phyloP scores from a whole-genome alignment of 768 basidiomycete genomes.

The Termitomyces sp. region DNA sequence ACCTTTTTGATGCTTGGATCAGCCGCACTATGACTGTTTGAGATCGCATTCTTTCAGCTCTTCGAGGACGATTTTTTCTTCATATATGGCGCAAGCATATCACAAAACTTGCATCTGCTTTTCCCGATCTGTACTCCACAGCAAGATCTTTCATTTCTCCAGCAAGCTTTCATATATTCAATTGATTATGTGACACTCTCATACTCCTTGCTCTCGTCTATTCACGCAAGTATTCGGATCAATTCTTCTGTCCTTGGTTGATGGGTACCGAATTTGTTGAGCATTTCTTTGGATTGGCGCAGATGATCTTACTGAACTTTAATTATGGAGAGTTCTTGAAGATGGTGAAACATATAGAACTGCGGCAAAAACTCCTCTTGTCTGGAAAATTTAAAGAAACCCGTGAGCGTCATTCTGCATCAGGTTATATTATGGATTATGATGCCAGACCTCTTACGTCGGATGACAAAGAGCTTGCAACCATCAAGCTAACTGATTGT shows the following conservation, averaged over 20 bases:
- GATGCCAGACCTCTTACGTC: background rate
- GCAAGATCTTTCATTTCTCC: background rate
- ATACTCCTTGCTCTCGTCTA: too few species aligned
- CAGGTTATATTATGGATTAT: background rate
- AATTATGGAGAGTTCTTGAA: too few species aligned
- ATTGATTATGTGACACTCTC: too few species aligned
- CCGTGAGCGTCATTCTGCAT: background rate
- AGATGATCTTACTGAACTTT: too few species aligned
- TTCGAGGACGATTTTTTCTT: background rate
- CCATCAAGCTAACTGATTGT: background rate
- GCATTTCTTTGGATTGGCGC: too few species aligned
- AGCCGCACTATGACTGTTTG: background rate
- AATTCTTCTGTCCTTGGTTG: too few species aligned
- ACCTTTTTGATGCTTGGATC: background rate
- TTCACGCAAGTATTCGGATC: too few species aligned
- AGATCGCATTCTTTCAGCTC: background rate
- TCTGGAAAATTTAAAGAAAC: background rate
- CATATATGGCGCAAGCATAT: background rate
- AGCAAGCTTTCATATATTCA: too few species aligned
- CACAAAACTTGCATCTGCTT: background rate
- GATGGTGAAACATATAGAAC: too few species aligned
- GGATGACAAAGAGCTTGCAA: background rate
- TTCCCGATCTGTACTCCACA: background rate
- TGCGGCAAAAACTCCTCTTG: too few species aligned
- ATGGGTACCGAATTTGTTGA: too few species aligned